Base-by-base conservation (phyloP, 1,139 yeast species). In the Magnusiomyces fungicola region DNA sequence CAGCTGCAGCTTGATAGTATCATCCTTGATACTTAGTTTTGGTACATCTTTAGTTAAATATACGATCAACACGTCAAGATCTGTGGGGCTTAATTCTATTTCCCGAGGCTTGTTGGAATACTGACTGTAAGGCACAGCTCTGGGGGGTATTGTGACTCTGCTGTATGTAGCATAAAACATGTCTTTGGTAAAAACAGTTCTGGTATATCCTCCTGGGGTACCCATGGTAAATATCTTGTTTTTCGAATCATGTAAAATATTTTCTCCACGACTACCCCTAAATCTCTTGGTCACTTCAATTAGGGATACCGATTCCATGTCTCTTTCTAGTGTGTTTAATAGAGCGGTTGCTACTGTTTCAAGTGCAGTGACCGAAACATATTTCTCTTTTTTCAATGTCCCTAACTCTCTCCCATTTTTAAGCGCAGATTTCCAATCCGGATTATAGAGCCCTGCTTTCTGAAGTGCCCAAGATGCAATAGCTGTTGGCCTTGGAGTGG, bases 31-130 rank as follows among this genome's bases (percentile, higher is more conserved):
- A 9, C 55, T 47, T 6, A 63, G 33, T 10, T 50, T 46, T 10
- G 50, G 56, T 30, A 48, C 51, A 44, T 64, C 67, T 22, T 67
- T 55, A n/a, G 57, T 50, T 27, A 66, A 58, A 45, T 58, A 62
- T 4, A 47, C 46, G n/a, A 66, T 49, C 16, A 66, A 53, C 47
- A 59, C 56, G 24, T 61, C 61, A 19, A 62, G 29, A 44, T 67
- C 69, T 1, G 52, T 41, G 5, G 49, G 47, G 19, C 47, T 38
- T 1, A 51, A 37, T 1, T 50, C 43, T 1, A 39, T 23, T 12
- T 19, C 21, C 5, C 5, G 23, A 3, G 41, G 22, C 12, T 14
- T 22, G 6, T n/a, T 21, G 9, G 23, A n/a, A 3, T 29, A 32
- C 12, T 19, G 23, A 5, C 19, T 43, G 18, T 43, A 43, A 5